These are phyloP conservation scores for Typha latifolia DNA, from an alignment of 176 grass and related monocot species.

Conservation along the genomic window DNA sequence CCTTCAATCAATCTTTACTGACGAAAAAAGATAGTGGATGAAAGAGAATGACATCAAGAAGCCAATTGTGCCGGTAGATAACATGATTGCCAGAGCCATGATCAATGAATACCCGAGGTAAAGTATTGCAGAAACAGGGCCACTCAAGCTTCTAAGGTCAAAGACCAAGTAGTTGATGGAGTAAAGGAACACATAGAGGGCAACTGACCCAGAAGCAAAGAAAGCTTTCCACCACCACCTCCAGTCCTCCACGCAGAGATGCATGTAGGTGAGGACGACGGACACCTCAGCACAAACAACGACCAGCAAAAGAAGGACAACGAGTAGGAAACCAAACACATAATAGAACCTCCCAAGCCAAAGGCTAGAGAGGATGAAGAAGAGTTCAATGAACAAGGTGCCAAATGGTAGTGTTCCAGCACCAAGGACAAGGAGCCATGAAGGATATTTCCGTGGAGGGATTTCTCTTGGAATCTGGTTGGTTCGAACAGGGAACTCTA, in stretches of 20 bases:
- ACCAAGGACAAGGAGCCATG: conserved; percentile 78
- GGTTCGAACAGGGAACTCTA: conserved; percentile 66
- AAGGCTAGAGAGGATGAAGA: conserved; percentile 76
- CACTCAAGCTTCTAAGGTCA: conserved; percentile 75
- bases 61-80: conserved; percentile 67
- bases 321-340: conserved; percentile 76
- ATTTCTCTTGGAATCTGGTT: conserved; percentile 84
- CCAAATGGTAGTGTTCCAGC: conserved; percentile 65
- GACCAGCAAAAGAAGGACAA: conserved; percentile 59
- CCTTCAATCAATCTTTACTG: conserved; percentile 87
- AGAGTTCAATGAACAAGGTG: conserved; percentile 77
- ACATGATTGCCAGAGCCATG: conserved; percentile 67
- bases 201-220: conserved; percentile 64
- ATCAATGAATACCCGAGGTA: conserved; percentile 72
- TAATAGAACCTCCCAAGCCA: conserved; percentile 95
- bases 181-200: conserved; percentile 80
- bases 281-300: conserved; percentile 65
- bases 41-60: conserved; percentile 70
- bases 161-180: conserved; percentile 90
- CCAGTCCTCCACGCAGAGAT: conserved; percentile 80
- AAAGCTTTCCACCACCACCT: conserved; percentile 93
- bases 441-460: conserved; percentile 60
- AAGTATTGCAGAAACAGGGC: conserved; percentile 65
- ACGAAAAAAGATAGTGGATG: conserved; percentile 75
- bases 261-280: conserved; percentile 70